These are phyloP conservation scores for Cornus kousa DNA, from an alignment of 148 eudicot species.

Conservation along the genomic window DNA sequence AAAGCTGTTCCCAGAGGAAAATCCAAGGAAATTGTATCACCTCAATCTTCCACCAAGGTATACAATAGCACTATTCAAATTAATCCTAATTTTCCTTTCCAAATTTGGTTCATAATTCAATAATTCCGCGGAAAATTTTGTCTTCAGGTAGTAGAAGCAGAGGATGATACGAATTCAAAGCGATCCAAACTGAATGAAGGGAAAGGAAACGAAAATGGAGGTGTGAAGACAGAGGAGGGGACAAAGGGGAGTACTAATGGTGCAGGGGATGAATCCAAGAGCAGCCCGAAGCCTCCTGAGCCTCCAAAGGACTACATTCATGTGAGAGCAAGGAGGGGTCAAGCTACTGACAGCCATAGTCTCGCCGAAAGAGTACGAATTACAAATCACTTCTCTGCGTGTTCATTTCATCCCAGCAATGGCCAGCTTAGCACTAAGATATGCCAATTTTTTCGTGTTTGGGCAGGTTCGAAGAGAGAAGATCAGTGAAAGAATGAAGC, in stretches of 20 bases:
- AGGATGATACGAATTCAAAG: conserved; percentile 25
- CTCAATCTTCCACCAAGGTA: conserved; percentile 25
- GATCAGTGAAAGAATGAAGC: conserved; percentile 94
- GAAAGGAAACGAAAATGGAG: background rate
- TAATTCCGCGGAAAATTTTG: background rate
- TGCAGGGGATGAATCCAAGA: background rate
- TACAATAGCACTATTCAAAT: background rate
- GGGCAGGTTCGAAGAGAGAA: conserved; percentile 87
- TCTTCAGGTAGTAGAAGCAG: conserved; percentile 23
- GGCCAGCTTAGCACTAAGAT: background rate
- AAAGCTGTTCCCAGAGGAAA: conserved; percentile 37
- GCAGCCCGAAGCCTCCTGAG: conserved; percentile 39
- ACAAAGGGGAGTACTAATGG: background rate
- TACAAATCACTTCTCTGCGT: background rate
- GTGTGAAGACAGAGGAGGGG: background rate
- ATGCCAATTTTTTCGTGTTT: background rate
- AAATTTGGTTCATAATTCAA: background rate
- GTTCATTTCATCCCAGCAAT: background rate
- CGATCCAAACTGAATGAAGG: conserved; percentile 34
- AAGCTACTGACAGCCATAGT: conserved; percentile 92
- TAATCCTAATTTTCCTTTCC: conserved; percentile 5
- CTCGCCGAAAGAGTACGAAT: conserved; percentile 79
- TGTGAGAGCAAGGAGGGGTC: conserved; percentile 95
- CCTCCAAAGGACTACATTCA: conserved; percentile 86
- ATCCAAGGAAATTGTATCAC: conserved; percentile 28